Conservation (phyloP, 257 asterid genomes). For the Capsicum rhomboideum region DNA sequence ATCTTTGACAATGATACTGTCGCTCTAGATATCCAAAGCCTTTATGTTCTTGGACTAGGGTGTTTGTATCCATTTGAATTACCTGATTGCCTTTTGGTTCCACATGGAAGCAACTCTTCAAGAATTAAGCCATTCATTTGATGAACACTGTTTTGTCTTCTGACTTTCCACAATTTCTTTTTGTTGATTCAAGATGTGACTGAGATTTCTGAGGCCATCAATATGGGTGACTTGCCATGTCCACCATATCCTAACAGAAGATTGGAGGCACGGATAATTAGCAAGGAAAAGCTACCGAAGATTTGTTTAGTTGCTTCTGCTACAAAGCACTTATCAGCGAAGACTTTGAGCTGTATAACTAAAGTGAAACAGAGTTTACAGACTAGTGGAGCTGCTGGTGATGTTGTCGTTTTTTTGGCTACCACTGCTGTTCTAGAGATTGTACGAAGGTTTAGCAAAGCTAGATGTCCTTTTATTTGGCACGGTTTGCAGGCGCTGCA, state of each 20-base stretch:
- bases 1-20: neutral
- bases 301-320: slow-evolving; percentile 18
- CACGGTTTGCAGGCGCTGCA: slow-evolving; percentile 36
- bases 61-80: neutral
- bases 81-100: neutral
- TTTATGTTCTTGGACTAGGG: neutral
- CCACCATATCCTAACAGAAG: slow-evolving; percentile 6
- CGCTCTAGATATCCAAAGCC: neutral
- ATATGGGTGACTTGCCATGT: slow-evolving; percentile 13
- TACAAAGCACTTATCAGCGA: slow-evolving; percentile 22
- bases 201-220: neutral
- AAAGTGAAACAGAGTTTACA: slow-evolving; percentile 14
- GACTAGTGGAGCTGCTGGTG: slow-evolving; percentile 19
- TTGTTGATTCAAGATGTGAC: slow-evolving; percentile 2
- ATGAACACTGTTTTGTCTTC: neutral
- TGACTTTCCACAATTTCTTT: neutral
- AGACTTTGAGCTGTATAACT: slow-evolving; percentile 19
- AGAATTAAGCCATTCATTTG: neutral
- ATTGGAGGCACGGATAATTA: slow-evolving; percentile 12
- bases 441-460: slow-evolving; percentile 32
- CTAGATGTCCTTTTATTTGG: slow-evolving; percentile 37
- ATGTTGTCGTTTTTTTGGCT: slow-evolving; percentile 16
- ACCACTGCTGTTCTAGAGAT: slow-evolving; percentile 32
- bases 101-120: neutral
- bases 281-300: slow-evolving; percentile 11